A percentile compares a stretch with the other conserved stretches of the same genome.
Conservation (phyloP, 1,139 yeast species). For the Lodderomyces orthopsilosis region DNA sequence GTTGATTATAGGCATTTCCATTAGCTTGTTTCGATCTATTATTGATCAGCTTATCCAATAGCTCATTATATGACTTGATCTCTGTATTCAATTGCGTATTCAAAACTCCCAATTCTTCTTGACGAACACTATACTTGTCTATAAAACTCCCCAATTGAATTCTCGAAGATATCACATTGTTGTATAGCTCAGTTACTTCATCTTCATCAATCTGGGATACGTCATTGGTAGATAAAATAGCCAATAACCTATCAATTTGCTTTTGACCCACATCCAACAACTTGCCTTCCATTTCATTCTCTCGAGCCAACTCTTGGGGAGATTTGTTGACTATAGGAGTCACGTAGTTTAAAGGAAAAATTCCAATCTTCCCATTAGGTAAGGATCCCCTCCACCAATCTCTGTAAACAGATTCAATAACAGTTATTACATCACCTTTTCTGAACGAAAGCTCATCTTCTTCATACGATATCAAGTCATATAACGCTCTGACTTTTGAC, state of each 20-base stretch:
- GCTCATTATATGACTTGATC: conserved; percentile 62
- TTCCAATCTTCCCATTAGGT: conserved; percentile 71
- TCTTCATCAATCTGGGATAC: conserved; percentile 27
- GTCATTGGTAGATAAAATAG: conserved; percentile 49
- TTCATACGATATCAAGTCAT: conserved; percentile 71
- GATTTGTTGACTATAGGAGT: conserved; percentile 72
- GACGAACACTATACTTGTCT: conserved; percentile 70
- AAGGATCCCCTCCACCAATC: conserved; percentile 97
- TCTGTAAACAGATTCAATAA: conserved; percentile 80
- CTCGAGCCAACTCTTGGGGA: conserved; percentile 39
- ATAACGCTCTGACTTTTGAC: conserved; percentile 77
- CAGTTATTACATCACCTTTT: conserved; percentile 77
- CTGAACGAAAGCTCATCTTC: conserved; percentile 70
- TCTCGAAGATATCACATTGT: conserved; percentile 66
- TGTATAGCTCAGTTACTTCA: conserved; percentile 57
- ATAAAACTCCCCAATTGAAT: conserved; percentile 71
- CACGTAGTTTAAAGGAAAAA: conserved; percentile 93
- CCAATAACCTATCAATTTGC: conserved; percentile 64
- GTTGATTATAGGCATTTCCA: conserved; percentile 9
- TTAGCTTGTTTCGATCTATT: conserved; percentile 17
- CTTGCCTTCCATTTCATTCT: conserved; percentile 28
- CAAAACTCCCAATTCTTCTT: conserved; percentile 70
- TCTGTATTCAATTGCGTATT: conserved; percentile 70
- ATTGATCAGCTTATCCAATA: conserved; percentile 53
- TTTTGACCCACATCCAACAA: conserved; percentile 30